Percentiles rank a stretch among this genome's conserved stretches.
Evolutionary conservation across 495 filamentous ascomycete genomes (phyloP).

Genomic region (Penicillium ucsense): DNA sequence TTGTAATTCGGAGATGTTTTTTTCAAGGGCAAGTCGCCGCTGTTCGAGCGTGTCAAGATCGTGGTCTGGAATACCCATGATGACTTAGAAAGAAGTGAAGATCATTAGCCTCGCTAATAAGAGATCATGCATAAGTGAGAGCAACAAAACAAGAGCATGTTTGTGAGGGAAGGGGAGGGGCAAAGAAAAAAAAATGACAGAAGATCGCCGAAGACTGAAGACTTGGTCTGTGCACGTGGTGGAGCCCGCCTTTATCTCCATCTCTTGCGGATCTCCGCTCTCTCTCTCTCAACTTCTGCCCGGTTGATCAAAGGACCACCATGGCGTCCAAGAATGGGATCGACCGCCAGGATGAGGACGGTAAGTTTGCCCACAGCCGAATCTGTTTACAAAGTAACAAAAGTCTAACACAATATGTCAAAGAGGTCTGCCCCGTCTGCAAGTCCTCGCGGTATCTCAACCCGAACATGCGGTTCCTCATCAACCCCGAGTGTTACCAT

Average conservation of each 20-base stretch:
- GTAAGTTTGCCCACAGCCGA: constrained; percentile 17
- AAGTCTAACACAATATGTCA: constrained; percentile 6
- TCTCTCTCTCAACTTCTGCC: constrained; percentile 5
- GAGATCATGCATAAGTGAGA: no score
- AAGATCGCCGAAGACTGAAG: constrained; percentile 2
- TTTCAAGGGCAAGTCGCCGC: constrained; percentile 65
- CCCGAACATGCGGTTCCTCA: constrained; percentile 81
- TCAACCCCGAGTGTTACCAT: constrained; percentile 98
- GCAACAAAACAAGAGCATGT: no score
- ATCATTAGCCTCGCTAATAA: not conserved
- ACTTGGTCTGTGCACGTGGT: constrained; percentile 14
- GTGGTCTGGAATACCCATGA: constrained; percentile 26
- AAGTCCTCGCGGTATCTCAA: constrained; percentile 93
- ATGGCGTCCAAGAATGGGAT: constrained; percentile 31
- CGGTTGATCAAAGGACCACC: constrained; percentile 1
- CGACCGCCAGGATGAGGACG: constrained; percentile 41
- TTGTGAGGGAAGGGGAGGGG: not conserved
- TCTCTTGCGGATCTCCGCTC: not conserved
- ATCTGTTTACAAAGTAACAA: not conserved
- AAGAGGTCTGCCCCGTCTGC: constrained; percentile 93
- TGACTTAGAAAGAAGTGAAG: not conserved
- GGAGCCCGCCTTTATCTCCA: constrained; percentile 12
- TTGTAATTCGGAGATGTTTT: constrained; percentile 61
- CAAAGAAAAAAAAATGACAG: constrained; percentile 7
- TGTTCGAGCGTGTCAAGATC: constrained; percentile 51